Base-by-base conservation (phyloP, 495 filamentous ascomycete genomes). In the Daldinia caldariorum region DNA sequence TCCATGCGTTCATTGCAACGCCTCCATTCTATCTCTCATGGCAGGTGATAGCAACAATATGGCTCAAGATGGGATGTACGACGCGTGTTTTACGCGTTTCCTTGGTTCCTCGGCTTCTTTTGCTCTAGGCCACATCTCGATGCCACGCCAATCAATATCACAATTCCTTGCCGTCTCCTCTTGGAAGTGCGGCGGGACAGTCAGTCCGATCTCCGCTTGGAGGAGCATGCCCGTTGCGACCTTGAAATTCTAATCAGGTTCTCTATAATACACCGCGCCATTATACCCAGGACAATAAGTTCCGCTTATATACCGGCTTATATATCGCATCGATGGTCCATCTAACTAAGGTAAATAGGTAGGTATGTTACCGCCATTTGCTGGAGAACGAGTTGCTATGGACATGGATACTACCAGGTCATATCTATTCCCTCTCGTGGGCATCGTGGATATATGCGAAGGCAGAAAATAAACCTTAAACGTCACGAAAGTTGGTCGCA, bases 191-290 rank as follows among this genome's bases (percentile, higher is more conserved):
- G 20, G 55, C 69, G 63, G 69, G 69, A 67, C 58, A 61, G 35
- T 58, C 61, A 61, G 63, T 66, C 70, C 70, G 61, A 68, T 68
- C 65, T 57, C 70, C 70, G 57, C 65, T 57, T 72, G 47, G 12
- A 47, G 54, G 56, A 32, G 22, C 14, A 53, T 61, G 50, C 50
- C 64, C 50, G 39, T 41, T 59, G 59, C 69, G 59, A 63, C 63
- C 63, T 34, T 67, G 59, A 55, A 49, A 32, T 53, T 63, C 56
- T 34, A 49, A 20, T 57, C 43, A 35, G 31, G 58, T 62, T 50
- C 16, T 37, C 12, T 38, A 4, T 34, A 10, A 37, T 38, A n/a
- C 51, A 37, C 53, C 31, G 39, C 45, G 29, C 34, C 32, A 50
- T 45, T 12, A 54, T 49, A 59, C 22, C 22, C 37, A 67, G 47